Percentiles rank a stretch among this genome's conserved stretches.
These are phyloP conservation scores for Rhizopus delemar DNA, from an alignment of 371 early-diverging fungal species.

Conservation along the genomic window DNA sequence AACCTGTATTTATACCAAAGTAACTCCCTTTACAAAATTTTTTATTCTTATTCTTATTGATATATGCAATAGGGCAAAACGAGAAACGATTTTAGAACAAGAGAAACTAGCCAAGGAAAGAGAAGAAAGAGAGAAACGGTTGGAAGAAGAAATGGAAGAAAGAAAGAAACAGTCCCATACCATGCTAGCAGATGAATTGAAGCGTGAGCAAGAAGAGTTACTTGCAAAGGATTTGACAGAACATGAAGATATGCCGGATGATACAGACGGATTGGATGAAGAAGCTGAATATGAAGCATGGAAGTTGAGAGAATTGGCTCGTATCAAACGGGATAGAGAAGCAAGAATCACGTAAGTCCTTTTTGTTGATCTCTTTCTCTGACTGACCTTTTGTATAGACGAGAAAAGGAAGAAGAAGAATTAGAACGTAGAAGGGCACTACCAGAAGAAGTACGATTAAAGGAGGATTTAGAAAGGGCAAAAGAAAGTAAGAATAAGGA, in stretches of 20 bases:
- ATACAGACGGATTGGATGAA: conserved; percentile 87
- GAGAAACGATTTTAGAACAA: conserved; percentile 69
- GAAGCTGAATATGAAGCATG: conserved; percentile 88
- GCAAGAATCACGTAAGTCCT: conserved; percentile 69
- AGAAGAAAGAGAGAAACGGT: conserved; percentile 57
- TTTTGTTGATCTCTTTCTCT: background rate
- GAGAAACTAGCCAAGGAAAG: conserved; percentile 62
- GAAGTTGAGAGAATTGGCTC: conserved; percentile 88
- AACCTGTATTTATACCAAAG: conserved; percentile 89
- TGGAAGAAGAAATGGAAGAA: conserved; percentile 60
- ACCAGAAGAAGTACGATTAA: conserved; percentile 78
- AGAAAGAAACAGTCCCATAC: conserved; percentile 75
- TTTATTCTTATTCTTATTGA: background rate
- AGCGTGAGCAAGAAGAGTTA: conserved; percentile 40
- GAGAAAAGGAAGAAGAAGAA: conserved; percentile 77
- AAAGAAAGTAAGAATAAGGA: conserved; percentile 55
- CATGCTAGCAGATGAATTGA: conserved; percentile 73
- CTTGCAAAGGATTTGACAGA: conserved; percentile 26
- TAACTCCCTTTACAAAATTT: conserved; percentile 28
- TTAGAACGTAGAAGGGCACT: conserved; percentile 78
- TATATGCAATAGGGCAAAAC: conserved; percentile 48
- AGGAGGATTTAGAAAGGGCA: conserved; percentile 66
- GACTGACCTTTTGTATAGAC: conserved; percentile 39
- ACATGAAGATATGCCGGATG: conserved; percentile 69
- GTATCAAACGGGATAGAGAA: conserved; percentile 87